Conservation (phyloP, 345 rosid species). For the Mallotus nudiflorus region DNA sequence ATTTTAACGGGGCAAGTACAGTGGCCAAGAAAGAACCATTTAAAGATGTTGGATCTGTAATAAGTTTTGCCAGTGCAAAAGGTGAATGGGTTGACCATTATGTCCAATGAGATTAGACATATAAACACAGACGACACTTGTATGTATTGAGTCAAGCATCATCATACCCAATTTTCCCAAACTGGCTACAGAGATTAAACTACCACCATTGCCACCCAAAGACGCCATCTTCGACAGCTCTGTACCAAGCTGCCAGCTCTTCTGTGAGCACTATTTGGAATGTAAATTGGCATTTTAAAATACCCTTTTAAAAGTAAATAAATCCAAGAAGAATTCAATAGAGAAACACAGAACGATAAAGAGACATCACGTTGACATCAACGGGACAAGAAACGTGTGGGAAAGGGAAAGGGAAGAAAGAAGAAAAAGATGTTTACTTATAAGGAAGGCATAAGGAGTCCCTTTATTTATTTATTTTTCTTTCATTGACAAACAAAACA, state of each 20-base stretch:
- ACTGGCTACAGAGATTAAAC: too few species aligned
- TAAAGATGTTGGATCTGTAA: conserved; percentile 64
- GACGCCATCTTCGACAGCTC: too few species aligned
- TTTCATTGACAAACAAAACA: conserved; percentile 25
- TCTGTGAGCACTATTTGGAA: neutral
- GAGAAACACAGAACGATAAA: conserved; percentile 7
- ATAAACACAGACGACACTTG: conserved; percentile 66
- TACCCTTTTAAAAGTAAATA: neutral
- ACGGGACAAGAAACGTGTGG: conserved; percentile 38
- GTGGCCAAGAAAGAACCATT: conserved; percentile 68
- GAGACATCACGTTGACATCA: conserved; percentile 19
- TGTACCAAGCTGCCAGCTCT: neutral
- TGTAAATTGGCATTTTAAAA: neutral
- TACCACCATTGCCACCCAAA: neutral
- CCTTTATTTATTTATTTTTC: conserved; percentile 6
- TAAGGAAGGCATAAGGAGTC: too few species aligned
- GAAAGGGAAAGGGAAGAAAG: conserved; percentile 14
- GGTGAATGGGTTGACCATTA: conserved; percentile 77
- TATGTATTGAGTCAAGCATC: too few species aligned
- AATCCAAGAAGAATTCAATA: neutral
- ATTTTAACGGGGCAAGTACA: conserved; percentile 73
- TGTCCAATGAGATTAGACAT: conserved; percentile 75
- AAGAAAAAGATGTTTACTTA: conserved; percentile 1
- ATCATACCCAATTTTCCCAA: too few species aligned
- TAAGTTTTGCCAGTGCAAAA: conserved; percentile 81